phyloP scores from a whole-genome alignment of 306 rosid species.

The Medicago arabica region DNA sequence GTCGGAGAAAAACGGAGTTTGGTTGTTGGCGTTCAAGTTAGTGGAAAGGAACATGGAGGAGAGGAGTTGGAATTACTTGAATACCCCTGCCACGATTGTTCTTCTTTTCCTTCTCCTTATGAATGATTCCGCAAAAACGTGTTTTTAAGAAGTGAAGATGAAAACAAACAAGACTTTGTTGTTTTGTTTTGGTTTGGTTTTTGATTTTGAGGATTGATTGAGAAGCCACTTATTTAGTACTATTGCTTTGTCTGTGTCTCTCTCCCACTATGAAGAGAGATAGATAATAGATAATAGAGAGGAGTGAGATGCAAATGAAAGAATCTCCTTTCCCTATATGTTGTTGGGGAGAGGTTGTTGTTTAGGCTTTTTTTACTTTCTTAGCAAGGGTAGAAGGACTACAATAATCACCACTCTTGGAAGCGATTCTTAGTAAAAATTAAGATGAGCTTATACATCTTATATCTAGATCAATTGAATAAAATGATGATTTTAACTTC shows the following conservation, averaged over 20 bases:
- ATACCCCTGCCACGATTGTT: constrained; percentile 38
- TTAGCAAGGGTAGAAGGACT: neutral
- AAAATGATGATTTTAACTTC: neutral
- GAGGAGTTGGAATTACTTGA: constrained; percentile 37
- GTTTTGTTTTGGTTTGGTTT: constrained; percentile 30
- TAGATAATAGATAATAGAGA: constrained; percentile 17
- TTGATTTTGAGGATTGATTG: constrained; percentile 14
- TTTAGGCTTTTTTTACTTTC: constrained; percentile 37
- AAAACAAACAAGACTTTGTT: constrained; percentile 43
- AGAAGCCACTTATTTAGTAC: constrained; percentile 30
- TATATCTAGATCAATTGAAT: too few species aligned
- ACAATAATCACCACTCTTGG: neutral
- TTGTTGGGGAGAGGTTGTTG: neutral
- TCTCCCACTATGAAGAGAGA: constrained; percentile 42
- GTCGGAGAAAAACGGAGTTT: constrained; percentile 52
- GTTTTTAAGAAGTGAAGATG: constrained; percentile 13
- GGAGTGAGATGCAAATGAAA: constrained; percentile 32
- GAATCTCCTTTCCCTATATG: constrained; percentile 45
- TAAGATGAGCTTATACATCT: too few species aligned
- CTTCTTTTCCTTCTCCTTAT: neutral
- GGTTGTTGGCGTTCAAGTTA: constrained; percentile 45
- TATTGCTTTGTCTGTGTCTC: constrained; percentile 35
- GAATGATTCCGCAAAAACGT: neutral
- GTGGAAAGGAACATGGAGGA: constrained; percentile 64
- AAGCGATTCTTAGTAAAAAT: too few species aligned